phyloP scores from a whole-genome alignment of 139 green algal species.

The Chlamydomonas incerta region DNA sequence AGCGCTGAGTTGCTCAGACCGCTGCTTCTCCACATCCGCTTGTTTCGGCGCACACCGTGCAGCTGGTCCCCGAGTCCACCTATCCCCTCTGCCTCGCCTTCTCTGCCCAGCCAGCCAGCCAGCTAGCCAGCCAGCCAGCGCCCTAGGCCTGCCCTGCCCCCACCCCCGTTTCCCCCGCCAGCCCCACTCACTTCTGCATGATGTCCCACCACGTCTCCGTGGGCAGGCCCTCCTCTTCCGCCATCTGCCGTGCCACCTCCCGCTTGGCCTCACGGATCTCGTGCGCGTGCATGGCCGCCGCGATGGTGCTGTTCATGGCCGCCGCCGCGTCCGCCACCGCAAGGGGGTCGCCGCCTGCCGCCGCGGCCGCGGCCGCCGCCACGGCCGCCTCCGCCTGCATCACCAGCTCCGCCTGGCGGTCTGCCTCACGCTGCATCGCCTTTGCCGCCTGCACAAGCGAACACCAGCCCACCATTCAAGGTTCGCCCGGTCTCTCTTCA shows the following conservation, averaged over 20 bases:
- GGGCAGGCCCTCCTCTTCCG: slow-evolving; percentile 25
- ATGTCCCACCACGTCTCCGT: slow-evolving; percentile 44
- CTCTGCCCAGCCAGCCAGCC: too few relatives aligned
- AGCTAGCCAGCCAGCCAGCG: too few relatives aligned
- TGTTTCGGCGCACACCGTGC: too few relatives aligned
- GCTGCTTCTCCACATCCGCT: too few relatives aligned
- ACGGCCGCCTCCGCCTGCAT: background rate
- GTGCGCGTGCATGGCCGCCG: slow-evolving; percentile 13
- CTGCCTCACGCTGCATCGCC: background rate
- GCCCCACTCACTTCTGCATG: slow-evolving; percentile 45
- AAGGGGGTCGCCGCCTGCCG: background rate
- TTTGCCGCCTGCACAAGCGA: background rate
- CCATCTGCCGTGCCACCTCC: slow-evolving; percentile 6
- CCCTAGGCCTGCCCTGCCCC: too few relatives aligned
- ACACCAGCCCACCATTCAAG: background rate
- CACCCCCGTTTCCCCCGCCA: too few relatives aligned
- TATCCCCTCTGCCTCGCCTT: too few relatives aligned
- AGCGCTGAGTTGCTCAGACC: too few relatives aligned
- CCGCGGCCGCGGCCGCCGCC: background rate
- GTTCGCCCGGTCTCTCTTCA: too few relatives aligned
- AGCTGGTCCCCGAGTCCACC: too few relatives aligned
- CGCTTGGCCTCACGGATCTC: slow-evolving; percentile 23
- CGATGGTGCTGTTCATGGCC: background rate
- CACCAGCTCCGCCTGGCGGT: slow-evolving; percentile 6
- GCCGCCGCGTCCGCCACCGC: background rate